These are phyloP conservation scores for Penicillium polonicum DNA, from an alignment of 2,329 filamentous ascomycete genomes.

Conservation along the genomic window DNA sequence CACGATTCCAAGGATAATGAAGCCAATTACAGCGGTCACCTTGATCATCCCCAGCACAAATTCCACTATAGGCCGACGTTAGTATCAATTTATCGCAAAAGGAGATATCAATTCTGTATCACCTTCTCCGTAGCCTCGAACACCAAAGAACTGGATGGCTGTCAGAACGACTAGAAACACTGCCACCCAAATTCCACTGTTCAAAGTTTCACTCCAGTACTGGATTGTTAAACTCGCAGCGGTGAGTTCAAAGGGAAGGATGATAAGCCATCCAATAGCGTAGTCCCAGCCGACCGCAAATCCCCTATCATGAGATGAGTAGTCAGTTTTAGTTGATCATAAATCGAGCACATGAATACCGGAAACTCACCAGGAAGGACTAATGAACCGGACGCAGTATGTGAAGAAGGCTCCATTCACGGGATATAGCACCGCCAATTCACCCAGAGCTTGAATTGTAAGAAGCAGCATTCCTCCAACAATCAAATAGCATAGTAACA, in stretches of 20 bases:
- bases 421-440: slow-evolving; percentile 61
- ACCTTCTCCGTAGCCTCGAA: slow-evolving; percentile 48
- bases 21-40: slow-evolving; percentile 58
- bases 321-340: neutral
- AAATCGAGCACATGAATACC: neutral
- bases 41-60: slow-evolving; percentile 60
- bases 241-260: slow-evolving; percentile 74
- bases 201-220: slow-evolving; percentile 54
- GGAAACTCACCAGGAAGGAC: slow-evolving; percentile 52
- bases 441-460: slow-evolving; percentile 60
- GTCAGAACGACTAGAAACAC: slow-evolving; percentile 54
- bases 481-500: slow-evolving; percentile 49
- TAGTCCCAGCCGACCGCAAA: slow-evolving; percentile 57
- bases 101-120: neutral
- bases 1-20: slow-evolving; percentile 76
- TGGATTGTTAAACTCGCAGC: slow-evolving; percentile 55
- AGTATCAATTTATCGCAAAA: neutral
- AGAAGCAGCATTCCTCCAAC: slow-evolving; percentile 59
- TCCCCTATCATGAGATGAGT: slow-evolving; percentile 31
- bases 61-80: slow-evolving; percentile 45
- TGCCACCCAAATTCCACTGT: slow-evolving; percentile 56
- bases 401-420: slow-evolving; percentile 63
- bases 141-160: slow-evolving; percentile 57
- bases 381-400: slow-evolving; percentile 62
- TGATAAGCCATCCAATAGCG: slow-evolving; percentile 77